Evolutionary conservation across 2,329 filamentous ascomycete species (phyloP).

Genomic region (Arthrobotrys sinensis): DNA sequence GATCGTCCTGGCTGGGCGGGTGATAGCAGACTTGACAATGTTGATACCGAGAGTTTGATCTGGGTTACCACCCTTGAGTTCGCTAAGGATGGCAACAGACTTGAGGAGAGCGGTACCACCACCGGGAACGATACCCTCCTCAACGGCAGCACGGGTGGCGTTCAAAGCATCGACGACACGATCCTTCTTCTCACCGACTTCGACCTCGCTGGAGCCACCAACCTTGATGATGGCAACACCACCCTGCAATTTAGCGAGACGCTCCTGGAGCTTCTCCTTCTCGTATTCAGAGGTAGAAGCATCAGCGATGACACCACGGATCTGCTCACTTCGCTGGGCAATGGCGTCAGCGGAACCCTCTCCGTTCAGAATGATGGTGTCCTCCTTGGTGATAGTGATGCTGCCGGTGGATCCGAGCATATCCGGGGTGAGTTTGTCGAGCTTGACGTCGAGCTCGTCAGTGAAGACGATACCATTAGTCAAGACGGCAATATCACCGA

Average conservation of each 20-base stretch:
- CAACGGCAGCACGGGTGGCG: conserved; percentile 96
- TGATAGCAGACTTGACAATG: conserved; percentile 99
- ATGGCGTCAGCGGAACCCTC: conserved; percentile 95
- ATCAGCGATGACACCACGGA: conserved; percentile 95
- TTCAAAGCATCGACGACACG: conserved; percentile 98
- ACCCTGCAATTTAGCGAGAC: conserved; percentile 98
- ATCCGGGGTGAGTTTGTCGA: conserved; percentile 96
- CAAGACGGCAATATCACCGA: conserved; percentile 94
- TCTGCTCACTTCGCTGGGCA: conserved; percentile 97
- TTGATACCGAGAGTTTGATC: conserved; percentile 98
- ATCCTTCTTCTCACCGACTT: conserved; percentile 99
- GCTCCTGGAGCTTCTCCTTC: conserved; percentile 99
- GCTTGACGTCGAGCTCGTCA: conserved; percentile 98
- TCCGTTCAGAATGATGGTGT: conserved; percentile 98
- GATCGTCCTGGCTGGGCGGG: conserved; percentile 91
- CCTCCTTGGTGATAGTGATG: conserved; percentile 99
- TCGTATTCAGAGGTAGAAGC: conserved; percentile 97
- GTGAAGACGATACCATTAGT: conserved; percentile 98
- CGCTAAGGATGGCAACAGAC: conserved; percentile 87
- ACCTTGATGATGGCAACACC: conserved; percentile 99
- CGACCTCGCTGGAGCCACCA: conserved; percentile 95
- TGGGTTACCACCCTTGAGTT: conserved; percentile 93
- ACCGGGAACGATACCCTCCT: conserved; percentile 98
- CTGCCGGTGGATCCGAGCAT: conserved; percentile 97
- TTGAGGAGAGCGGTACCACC: conserved; percentile 98